phyloP scores from a whole-genome alignment of 1,139 yeast genomes.

The Candida glucosophila region DNA sequence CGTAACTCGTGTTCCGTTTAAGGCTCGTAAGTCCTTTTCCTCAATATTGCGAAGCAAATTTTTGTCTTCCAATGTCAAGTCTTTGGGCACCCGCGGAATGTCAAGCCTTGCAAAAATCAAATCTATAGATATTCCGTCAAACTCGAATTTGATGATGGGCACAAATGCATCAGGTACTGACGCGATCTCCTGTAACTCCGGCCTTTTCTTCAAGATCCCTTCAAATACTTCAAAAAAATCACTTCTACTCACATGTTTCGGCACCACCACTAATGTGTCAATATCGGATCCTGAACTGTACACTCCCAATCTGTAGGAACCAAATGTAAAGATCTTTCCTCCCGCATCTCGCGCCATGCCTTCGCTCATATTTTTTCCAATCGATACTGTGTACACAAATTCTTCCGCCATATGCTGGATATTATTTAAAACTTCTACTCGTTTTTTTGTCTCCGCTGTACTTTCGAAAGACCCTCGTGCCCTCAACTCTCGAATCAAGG shows the following conservation, averaged over 20 bases:
- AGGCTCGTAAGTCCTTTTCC: conserved; percentile 78
- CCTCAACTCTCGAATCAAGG: conserved; percentile 69
- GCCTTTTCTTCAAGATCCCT: conserved; percentile 53
- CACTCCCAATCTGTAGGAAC: conserved; percentile 90
- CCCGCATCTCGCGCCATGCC: conserved; percentile 98
- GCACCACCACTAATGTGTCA: conserved; percentile 90
- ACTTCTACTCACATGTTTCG: conserved; percentile 86
- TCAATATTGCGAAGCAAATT: conserved; percentile 78
- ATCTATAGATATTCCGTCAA: conserved; percentile 86
- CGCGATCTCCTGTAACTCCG: conserved; percentile 82
- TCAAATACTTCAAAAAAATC: conserved; percentile 82
- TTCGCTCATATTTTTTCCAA: conserved; percentile 82
- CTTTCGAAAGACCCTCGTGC: conserved; percentile 84
- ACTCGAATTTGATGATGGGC: conserved; percentile 84
- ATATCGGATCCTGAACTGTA: conserved; percentile 98
- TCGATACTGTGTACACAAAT: conserved; percentile 76
- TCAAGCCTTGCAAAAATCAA: conserved; percentile 76
- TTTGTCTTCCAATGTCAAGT: conserved; percentile 73
- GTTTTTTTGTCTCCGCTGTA: conserved; percentile 68
- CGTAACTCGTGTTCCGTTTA: conserved; percentile 95
- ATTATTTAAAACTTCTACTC: conserved; percentile 63
- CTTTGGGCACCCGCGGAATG: conserved; percentile 69
- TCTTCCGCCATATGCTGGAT: conserved; percentile 69
- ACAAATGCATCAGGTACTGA: conserved; percentile 96
- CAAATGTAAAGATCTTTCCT: conserved; percentile 91